A percentile compares a stretch with the other conserved stretches of the same genome.
phyloP scores from a whole-genome alignment of 192 early-diverging fungal species.

The Coemansia sp. region DNA sequence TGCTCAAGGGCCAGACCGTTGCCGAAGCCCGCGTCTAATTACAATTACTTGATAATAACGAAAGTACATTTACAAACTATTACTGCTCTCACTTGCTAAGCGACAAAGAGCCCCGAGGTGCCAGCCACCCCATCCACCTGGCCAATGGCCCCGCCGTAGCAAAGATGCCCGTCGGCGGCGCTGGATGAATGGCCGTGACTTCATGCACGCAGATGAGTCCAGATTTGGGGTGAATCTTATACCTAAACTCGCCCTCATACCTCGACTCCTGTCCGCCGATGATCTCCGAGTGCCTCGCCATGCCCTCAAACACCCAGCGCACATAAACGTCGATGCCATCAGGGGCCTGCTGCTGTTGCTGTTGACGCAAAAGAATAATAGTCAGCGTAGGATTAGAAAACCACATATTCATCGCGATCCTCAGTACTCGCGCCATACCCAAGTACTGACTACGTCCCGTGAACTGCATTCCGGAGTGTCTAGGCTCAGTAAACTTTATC shows the following conservation, averaged over 20 bases:
- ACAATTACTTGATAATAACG: background rate
- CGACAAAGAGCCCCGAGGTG: slow-evolving; percentile 43
- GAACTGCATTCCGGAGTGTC: slow-evolving; percentile 37
- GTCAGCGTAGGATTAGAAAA: slow-evolving; percentile 27
- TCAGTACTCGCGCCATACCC: slow-evolving; percentile 32
- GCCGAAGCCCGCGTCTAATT: background rate
- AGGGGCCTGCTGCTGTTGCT: slow-evolving; percentile 11
- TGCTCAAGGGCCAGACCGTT: slow-evolving; percentile 32
- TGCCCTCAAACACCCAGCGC: slow-evolving; percentile 53
- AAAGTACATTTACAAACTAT: background rate
- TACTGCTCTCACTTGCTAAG: background rate
- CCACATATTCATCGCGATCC: slow-evolving; percentile 40
- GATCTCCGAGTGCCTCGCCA: slow-evolving; percentile 35
- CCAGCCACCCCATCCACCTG: slow-evolving; percentile 43
- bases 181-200: slow-evolving; percentile 47
- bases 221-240: slow-evolving; percentile 27
- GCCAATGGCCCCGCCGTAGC: slow-evolving; percentile 38
- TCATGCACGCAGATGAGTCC: slow-evolving; percentile 44
- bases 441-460: slow-evolving; percentile 33
- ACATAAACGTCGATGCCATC: slow-evolving; percentile 30
- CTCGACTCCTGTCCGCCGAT: slow-evolving; percentile 30
- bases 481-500: slow-evolving; percentile 33
- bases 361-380: slow-evolving; percentile 28
- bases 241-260: slow-evolving; percentile 55
- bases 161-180: slow-evolving; percentile 38